phyloP scores from a whole-genome alignment of 1,284 basidiomycete species.

The Fistulinella staudtii region DNA sequence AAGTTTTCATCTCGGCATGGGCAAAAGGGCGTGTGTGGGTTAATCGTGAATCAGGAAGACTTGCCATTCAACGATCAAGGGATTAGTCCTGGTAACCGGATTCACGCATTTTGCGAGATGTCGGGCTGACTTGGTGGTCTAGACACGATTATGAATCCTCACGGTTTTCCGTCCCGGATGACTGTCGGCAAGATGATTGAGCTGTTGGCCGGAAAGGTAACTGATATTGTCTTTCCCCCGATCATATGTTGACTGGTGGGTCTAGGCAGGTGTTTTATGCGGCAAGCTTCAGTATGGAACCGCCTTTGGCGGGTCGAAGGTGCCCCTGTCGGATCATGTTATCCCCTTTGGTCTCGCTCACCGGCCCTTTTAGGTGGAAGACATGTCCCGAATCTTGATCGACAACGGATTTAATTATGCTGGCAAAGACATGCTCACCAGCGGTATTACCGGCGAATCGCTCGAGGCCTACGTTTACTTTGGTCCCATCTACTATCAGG shows the following conservation, averaged over 20 bases:
- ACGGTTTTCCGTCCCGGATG: constrained; percentile 99
- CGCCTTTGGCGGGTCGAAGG: constrained; percentile 96
- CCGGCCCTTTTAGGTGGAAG: constrained; percentile 68
- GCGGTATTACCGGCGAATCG: constrained; percentile 95
- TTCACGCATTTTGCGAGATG: not conserved
- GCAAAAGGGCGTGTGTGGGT: constrained; percentile 97
- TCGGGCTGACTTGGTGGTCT: constrained; percentile 10
- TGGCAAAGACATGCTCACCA: constrained; percentile 98
- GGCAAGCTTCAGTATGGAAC: constrained; percentile 92
- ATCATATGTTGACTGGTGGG: constrained; percentile 9
- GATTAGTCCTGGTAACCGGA: constrained; percentile 81
- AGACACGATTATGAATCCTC: constrained; percentile 99
- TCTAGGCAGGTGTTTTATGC: constrained; percentile 79
- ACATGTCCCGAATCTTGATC: constrained; percentile 95
- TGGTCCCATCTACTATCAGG: constrained; percentile 98
- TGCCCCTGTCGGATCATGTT: constrained; percentile 30
- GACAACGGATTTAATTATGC: constrained; percentile 96
- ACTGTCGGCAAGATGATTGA: constrained; percentile 99
- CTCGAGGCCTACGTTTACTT: constrained; percentile 98
- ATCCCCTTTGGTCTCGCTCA: constrained; percentile 10
- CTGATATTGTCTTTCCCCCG: not conserved
- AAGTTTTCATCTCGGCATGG: constrained; percentile 99
- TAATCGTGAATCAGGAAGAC: constrained; percentile 98
- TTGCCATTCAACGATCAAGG: constrained; percentile 99
- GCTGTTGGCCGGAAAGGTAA: constrained; percentile 89